phyloP scores from a whole-genome alignment of 192 early-diverging fungal genomes.

The Backusella mclennaniae region DNA sequence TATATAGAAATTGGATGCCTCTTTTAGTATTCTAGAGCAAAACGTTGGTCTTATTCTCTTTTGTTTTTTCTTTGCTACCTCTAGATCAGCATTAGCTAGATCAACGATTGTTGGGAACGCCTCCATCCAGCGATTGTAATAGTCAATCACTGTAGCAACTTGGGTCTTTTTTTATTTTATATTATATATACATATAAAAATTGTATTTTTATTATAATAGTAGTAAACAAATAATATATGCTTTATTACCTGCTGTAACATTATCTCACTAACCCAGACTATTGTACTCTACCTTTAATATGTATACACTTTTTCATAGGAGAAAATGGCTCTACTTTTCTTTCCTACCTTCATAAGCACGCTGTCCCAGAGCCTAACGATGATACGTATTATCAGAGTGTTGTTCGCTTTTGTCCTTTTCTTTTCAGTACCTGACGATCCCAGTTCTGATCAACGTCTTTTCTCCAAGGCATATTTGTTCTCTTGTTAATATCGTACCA shows the following conservation, averaged over 20 bases:
- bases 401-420: not conserved
- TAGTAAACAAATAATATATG: not conserved
- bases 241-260: conserved; percentile 65
- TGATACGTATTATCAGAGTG: not conserved
- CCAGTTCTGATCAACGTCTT: conserved; percentile 25
- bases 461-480: conserved; percentile 62
- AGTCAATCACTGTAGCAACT: conserved; percentile 67
- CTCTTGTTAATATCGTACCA: conserved; percentile 66
- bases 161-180: conserved; percentile 50
- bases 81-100: conserved; percentile 61
- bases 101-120: conserved; percentile 69
- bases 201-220: not conserved
- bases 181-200: no score
- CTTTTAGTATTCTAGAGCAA: no score
- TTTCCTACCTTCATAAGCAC: conserved; percentile 50
- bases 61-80: conserved; percentile 28
- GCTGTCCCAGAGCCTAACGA: conserved; percentile 21
- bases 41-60: no score
- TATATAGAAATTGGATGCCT: not conserved
- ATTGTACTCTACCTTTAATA: not conserved
- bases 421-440: conserved; percentile 19
- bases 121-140: conserved; percentile 67
- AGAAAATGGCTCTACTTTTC: not conserved
- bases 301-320: not conserved
- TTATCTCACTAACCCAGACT: conserved; percentile 83